A percentile compares a stretch with the other conserved stretches of the same genome.
These are phyloP conservation scores for Fabrea salina DNA, from an alignment of 169 alveolate species.

Conservation along the genomic window DNA sequence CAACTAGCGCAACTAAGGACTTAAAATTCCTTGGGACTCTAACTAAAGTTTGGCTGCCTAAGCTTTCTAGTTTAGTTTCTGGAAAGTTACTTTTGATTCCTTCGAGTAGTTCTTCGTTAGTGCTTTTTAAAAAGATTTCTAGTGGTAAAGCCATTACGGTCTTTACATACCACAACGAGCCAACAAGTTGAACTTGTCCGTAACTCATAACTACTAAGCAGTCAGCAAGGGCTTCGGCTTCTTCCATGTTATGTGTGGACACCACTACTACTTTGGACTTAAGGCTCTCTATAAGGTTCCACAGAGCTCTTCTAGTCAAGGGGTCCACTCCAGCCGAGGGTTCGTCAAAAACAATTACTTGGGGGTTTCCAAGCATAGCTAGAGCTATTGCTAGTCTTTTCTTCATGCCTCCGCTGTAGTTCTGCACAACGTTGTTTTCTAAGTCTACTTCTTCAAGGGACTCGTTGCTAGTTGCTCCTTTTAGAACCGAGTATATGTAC, in stretches of 20 bases:
- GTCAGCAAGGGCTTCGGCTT: constrained; percentile 81
- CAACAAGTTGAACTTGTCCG: constrained; percentile 66
- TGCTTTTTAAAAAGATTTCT: too few relatives aligned
- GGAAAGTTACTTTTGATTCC: too few relatives aligned
- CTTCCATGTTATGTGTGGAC: constrained; percentile 87
- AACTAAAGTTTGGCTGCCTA: too few relatives aligned
- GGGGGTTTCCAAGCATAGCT: constrained; percentile 41
- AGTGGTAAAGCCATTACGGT: too few relatives aligned
- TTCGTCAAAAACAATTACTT: constrained; percentile 28
- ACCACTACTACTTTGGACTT: constrained; percentile 57
- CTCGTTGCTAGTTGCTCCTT: constrained; percentile 52
- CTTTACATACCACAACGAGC: too few relatives aligned
- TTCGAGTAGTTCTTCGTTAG: too few relatives aligned
- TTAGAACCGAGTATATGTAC: constrained; percentile 52
- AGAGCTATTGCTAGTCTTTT: constrained; percentile 87
- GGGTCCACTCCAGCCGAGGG: constrained; percentile 81
- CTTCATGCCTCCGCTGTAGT: constrained; percentile 89
- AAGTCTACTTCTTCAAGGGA: constrained; percentile 60
- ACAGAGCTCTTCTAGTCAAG: constrained; percentile 67
- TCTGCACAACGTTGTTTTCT: constrained; percentile 57
- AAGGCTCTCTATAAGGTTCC: constrained; percentile 65
- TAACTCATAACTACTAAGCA: constrained; percentile 64
- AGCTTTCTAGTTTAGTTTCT: too few relatives aligned
- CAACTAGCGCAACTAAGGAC: too few relatives aligned
- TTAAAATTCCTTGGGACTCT: too few relatives aligned